Evolutionary conservation across 2,329 filamentous ascomycete genomes (phyloP).

Genomic region (Scedosporium boydii): DNA sequence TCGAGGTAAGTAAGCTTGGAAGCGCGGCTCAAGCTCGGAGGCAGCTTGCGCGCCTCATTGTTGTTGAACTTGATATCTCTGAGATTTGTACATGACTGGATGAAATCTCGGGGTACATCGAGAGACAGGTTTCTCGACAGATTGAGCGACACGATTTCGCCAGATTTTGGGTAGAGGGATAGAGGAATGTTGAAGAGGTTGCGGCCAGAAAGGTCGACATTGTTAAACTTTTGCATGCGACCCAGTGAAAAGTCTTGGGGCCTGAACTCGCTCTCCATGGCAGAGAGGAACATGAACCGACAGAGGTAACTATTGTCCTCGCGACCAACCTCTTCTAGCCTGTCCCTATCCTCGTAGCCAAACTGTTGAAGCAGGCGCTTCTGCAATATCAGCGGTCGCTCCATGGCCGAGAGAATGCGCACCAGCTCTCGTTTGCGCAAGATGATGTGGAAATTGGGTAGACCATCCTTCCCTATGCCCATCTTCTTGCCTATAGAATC

Average conservation of each 20-base stretch:
- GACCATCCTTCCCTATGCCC: slow-evolving; percentile 68
- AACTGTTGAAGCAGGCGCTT: slow-evolving; percentile 85
- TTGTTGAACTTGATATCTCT: slow-evolving; percentile 94
- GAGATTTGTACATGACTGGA: slow-evolving; percentile 82
- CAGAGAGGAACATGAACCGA: slow-evolving; percentile 88
- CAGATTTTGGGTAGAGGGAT: slow-evolving; percentile 79
- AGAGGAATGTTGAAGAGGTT: slow-evolving; percentile 95
- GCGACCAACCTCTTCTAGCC: slow-evolving; percentile 83
- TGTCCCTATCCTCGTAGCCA: slow-evolving; percentile 79
- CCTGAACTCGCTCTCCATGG: slow-evolving; percentile 70
- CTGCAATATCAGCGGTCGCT: slow-evolving; percentile 83
- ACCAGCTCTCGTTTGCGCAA: slow-evolving; percentile 88
- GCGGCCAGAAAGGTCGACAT: slow-evolving; percentile 82
- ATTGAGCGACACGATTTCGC: slow-evolving; percentile 91
- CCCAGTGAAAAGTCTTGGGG: slow-evolving; percentile 70
- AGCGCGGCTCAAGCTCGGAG: slow-evolving; percentile 74
- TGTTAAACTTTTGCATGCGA: slow-evolving; percentile 82
- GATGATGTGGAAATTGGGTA: slow-evolving; percentile 93
- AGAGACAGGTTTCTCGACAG: slow-evolving; percentile 86
- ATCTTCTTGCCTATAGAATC: slow-evolving; percentile 91
- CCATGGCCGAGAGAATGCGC: slow-evolving; percentile 65
- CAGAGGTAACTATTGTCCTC: slow-evolving; percentile 97
- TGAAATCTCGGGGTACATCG: slow-evolving; percentile 91
- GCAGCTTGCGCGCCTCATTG: slow-evolving; percentile 82
- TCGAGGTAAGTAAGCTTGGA: slow-evolving; percentile 79